Evolutionary conservation across 345 rosid genomes (phyloP).

Genomic region (Fremontodendron californicum): DNA sequence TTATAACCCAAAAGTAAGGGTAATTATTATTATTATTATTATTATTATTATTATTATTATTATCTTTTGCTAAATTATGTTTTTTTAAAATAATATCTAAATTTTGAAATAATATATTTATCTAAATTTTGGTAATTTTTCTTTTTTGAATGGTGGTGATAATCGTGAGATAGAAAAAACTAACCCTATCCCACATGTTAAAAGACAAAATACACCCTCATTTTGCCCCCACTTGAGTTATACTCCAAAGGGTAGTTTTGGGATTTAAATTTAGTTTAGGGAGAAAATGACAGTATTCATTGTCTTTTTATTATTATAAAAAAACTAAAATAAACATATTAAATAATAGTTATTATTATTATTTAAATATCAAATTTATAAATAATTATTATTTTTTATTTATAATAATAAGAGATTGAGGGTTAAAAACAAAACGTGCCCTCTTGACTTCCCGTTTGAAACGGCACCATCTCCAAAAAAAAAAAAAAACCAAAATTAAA

Average conservation of each 20-base stretch:
- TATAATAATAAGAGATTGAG: too few relatives aligned
- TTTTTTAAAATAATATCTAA: neutral
- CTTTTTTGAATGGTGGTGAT: conserved; percentile 14
- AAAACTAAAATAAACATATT: too few relatives aligned
- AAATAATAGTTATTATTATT: too few relatives aligned
- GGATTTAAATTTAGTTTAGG: neutral
- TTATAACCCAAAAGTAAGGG: conserved; percentile 4
- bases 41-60: neutral
- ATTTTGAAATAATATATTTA: neutral
- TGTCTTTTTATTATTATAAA: too few relatives aligned
- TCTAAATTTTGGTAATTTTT: neutral
- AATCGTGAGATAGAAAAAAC: neutral
- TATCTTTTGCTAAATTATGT: neutral
- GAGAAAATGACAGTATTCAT: too few relatives aligned
- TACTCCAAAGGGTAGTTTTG: neutral
- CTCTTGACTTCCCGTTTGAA: too few relatives aligned
- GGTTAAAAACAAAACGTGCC: too few relatives aligned
- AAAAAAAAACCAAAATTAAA: too few relatives aligned
- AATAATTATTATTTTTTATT: neutral
- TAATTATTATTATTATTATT: neutral
- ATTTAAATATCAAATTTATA: neutral
- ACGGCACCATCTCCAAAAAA: too few relatives aligned
- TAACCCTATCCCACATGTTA: neutral
- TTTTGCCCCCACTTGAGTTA: neutral
- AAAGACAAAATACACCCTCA: conserved; percentile 10